These are phyloP conservation scores for Setomelanomma holmii DNA, from an alignment of 2,329 filamentous ascomycete genomes.

Conservation along the genomic window DNA sequence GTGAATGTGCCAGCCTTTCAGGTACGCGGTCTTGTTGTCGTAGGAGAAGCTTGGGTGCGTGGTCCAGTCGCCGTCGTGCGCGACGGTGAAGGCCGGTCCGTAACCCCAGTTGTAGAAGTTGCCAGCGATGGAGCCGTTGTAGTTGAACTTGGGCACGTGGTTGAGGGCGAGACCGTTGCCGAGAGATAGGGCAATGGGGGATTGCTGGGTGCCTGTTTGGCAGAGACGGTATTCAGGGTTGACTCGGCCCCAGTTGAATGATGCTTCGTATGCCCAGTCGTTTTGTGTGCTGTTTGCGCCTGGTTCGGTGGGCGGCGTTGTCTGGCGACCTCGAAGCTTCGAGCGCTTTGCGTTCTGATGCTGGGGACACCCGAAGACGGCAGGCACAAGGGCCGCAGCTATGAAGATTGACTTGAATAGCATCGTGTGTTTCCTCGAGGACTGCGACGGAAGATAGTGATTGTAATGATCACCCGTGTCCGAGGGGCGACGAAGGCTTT, in stretches of 20 bases:
- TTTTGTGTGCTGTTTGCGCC: conserved; percentile 12
- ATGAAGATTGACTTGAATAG: conserved; percentile 15
- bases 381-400: conserved; percentile 9
- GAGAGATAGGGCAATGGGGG: conserved; percentile 56
- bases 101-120: conserved; percentile 60
- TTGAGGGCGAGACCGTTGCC: conserved; percentile 50
- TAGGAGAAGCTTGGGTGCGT: conserved; percentile 53
- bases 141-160: conserved; percentile 54
- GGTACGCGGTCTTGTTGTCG: conserved; percentile 57
- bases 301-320: conserved; percentile 4
- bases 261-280: conserved; percentile 27
- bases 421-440: conserved; percentile 7
- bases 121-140: conserved; percentile 46
- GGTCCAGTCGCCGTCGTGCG: conserved; percentile 48
- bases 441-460: background rate
- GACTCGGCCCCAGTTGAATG: conserved; percentile 51
- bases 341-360: conserved; percentile 22
- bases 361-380: conserved; percentile 17
- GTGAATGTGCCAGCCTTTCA: conserved; percentile 61
- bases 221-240: conserved; percentile 53
- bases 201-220: conserved; percentile 60
- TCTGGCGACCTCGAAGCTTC: conserved; percentile 10
- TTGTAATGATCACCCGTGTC: background rate
- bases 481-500: background rate
- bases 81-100: conserved; percentile 55